Evolutionary conservation across 805 yeast species (phyloP), one percentile per base, ranked within the genome.

Genomic region (Candida argentea): DNA sequence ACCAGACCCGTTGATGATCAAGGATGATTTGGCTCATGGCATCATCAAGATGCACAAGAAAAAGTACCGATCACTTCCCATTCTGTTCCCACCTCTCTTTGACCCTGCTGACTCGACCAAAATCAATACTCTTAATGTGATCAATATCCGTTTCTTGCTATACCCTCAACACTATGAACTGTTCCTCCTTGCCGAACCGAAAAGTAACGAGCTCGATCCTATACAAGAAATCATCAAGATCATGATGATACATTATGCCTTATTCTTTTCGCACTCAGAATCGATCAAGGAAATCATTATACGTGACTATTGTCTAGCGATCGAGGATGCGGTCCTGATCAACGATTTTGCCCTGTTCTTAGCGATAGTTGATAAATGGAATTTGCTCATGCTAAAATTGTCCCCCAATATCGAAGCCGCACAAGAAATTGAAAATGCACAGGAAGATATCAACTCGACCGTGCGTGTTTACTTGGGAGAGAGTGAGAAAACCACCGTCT

Each of bases 121-220:
- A n/a, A 14, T 15, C 8, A 26, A 16, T 16, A 18, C 20, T 8
- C 20, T 18, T 8, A 34, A 29, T 30, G n/a, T 27, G 14, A 35
- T 61, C 2, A 45, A 50, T 21, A 34, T 61, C 1, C 37, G 67
- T 22, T 53, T 52, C 35, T 40, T 61, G 8, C 39, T 48, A 20
- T 41, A 56, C 31, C 73, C 76, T 1, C 52, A 57, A 23, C 67
- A 71, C 35, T 48, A 47, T 18, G 83, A 76, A 39, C 55, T 57
- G 22, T 75, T 67, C 35, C 35, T 61, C 6, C 48, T 75, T 20
- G 66, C 67, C 3, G 49, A 54, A 10, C 71, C 78, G 5, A 71
- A 69, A 34, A 64, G 65, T 34, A 70, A 71, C 30, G 75, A 68
- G 33, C 57, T 73, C 22, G 75, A 76, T 42, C 83, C 86, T 4